Evolutionary conservation across 2,329 filamentous ascomycete genomes (phyloP).

Genomic region (Fusarium sp.): DNA sequence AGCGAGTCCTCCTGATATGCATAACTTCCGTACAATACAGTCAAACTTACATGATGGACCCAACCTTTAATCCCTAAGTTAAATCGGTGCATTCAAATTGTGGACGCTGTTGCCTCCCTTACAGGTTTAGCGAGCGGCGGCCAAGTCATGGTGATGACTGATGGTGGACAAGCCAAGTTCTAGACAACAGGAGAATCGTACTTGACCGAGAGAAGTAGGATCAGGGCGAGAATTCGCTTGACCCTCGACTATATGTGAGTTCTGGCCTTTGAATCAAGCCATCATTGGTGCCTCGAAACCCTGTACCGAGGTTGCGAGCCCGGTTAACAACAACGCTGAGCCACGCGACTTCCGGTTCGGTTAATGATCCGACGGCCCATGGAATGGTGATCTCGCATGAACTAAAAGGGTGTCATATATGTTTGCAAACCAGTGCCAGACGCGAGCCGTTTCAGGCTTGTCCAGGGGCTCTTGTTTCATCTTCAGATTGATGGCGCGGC

Average conservation of each 20-base stretch:
- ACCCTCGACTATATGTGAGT: background rate
- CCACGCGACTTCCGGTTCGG: conserved; percentile 1
- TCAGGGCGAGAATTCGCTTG: background rate
- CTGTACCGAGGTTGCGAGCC: background rate
- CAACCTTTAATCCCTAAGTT: background rate
- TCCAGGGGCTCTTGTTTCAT: background rate
- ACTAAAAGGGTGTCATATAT: background rate
- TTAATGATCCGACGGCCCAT: conserved; percentile 17
- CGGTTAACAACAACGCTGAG: background rate
- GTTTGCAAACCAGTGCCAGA: background rate
- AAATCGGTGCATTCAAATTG: background rate
- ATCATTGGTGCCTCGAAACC: background rate
- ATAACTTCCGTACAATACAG: background rate
- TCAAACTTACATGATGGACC: background rate
- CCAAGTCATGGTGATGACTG: background rate
- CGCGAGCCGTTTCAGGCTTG: background rate
- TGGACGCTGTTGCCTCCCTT: background rate
- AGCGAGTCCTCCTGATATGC: background rate
- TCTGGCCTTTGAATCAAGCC: background rate
- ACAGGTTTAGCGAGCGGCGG: background rate
- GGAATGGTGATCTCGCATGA: conserved; percentile 28
- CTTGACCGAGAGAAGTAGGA: background rate
- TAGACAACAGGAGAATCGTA: no score
- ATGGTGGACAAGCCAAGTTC: background rate
- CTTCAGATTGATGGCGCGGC: background rate